Evolutionary conservation across 2,329 filamentous ascomycete genomes (phyloP).

Genomic region (Grosmannia huntii): DNA sequence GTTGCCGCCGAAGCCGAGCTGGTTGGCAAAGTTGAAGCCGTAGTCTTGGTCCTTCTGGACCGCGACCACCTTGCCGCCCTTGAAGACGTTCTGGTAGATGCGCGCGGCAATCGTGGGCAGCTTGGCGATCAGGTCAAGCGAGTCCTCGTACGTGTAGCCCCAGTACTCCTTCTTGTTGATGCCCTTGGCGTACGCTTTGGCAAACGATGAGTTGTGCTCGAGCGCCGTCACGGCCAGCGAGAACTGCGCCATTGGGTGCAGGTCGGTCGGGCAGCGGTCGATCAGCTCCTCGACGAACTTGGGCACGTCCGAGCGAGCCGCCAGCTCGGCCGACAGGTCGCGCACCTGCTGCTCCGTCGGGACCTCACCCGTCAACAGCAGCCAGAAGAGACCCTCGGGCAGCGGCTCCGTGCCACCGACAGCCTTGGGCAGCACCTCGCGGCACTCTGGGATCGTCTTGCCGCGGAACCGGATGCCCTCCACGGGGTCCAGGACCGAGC

Average conservation of each 20-base stretch:
- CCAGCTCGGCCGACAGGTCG: constrained; percentile 97
- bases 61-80: constrained; percentile 94
- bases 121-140: constrained; percentile 99
- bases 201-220: constrained; percentile 94
- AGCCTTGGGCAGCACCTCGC: constrained; percentile 92
- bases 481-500: constrained; percentile 94
- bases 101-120: constrained; percentile 93
- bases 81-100: constrained; percentile 99
- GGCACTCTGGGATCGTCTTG: constrained; percentile 98
- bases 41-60: constrained; percentile 99
- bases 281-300: constrained; percentile 99
- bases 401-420: constrained; percentile 94
- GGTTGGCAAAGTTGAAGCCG: constrained; percentile 98
- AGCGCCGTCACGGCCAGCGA: constrained; percentile 94
- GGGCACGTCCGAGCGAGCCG: constrained; percentile 89
- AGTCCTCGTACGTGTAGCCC: constrained; percentile 98
- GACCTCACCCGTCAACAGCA: constrained; percentile 95
- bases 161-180: constrained; percentile 99
- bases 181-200: constrained; percentile 97
- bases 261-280: constrained; percentile 96
- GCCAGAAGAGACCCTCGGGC: constrained; percentile 99
- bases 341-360: constrained; percentile 97
- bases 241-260: constrained; percentile 99
- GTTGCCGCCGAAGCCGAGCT: constrained; percentile 94
- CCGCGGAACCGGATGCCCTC: constrained; percentile 99